phyloP scores from a whole-genome alignment of 257 asterid genomes.

The Osmanthus fragrans region DNA sequence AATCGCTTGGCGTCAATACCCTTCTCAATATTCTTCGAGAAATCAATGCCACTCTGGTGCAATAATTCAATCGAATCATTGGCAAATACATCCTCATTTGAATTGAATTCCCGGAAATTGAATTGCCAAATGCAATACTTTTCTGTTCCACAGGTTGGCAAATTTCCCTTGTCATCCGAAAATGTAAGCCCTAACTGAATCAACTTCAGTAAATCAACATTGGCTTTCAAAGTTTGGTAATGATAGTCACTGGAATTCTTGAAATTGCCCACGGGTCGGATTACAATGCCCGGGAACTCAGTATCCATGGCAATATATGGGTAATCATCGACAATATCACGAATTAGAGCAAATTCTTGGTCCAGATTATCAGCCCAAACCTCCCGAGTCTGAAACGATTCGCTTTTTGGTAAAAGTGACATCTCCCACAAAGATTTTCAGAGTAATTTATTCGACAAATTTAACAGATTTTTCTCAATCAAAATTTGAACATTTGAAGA shows the following conservation, averaged over 20 bases:
- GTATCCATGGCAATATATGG: conserved; percentile 84
- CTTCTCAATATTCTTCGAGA: conserved; percentile 45
- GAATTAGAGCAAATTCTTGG: conserved; percentile 61
- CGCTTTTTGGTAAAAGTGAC: conserved; percentile 63
- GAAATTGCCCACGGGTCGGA: conserved; percentile 63
- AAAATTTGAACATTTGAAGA: conserved; percentile 6
- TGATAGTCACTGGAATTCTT: conserved; percentile 56
- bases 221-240: conserved; percentile 63
- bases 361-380: conserved; percentile 76
- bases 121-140: conserved; percentile 73
- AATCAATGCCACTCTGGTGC: conserved; percentile 68
- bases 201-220: conserved; percentile 68
- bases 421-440: conserved; percentile 35
- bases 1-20: conserved; percentile 60
- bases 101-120: conserved; percentile 71
- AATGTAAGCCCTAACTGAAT: conserved; percentile 73
- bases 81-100: conserved; percentile 62
- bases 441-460: conserved; percentile 5
- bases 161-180: conserved; percentile 68
- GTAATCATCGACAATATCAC: conserved; percentile 59
- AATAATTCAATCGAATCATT: conserved; percentile 61
- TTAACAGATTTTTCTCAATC: background rate
- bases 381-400: conserved; percentile 69
- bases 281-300: conserved; percentile 69
- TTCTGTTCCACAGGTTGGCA: conserved; percentile 67